These are phyloP conservation scores for Talaromyces stipitatus DNA, from an alignment of 495 filamentous ascomycete species.

Conservation along the genomic window DNA sequence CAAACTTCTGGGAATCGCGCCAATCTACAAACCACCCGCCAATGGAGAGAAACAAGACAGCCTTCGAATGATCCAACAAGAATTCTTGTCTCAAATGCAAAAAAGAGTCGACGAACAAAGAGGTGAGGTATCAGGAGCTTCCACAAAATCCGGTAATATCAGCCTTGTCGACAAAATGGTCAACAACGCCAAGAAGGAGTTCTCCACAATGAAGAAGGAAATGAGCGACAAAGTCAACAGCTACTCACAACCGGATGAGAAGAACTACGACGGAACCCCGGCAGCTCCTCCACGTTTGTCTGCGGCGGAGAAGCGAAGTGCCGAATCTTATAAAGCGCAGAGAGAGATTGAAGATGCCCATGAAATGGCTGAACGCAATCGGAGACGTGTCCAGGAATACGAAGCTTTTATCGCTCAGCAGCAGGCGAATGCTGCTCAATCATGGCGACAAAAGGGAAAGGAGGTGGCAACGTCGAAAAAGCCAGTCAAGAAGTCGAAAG, in stretches of 20 bases:
- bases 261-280: conserved; percentile 10
- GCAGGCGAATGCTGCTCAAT: background rate
- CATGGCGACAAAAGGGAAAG: conserved; percentile 5
- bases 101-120: conserved; percentile 2
- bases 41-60: conserved; percentile 1
- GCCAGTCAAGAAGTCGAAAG: background rate
- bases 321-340: conserved; percentile 14
- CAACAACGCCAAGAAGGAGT: conserved; percentile 12
- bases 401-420: conserved; percentile 6
- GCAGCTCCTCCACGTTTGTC: conserved; percentile 14
- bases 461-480: conserved; percentile 6
- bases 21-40: background rate
- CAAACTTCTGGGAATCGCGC: background rate
- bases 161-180: conserved; percentile 21
- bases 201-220: conserved; percentile 10
- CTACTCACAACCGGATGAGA: conserved; percentile 7
- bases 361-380: conserved; percentile 14
- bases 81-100: conserved; percentile 8
- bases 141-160: conserved; percentile 6
- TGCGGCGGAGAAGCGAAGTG: conserved; percentile 13
- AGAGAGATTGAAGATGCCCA: conserved; percentile 7
- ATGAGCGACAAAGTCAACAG: conserved; percentile 14
- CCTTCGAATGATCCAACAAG: conserved; percentile 18
- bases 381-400: conserved; percentile 13
- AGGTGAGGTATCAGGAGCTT: background rate